These are phyloP conservation scores for Opeltia flavorubescens DNA, from an alignment of 495 filamentous ascomycete species.

Conservation along the genomic window DNA sequence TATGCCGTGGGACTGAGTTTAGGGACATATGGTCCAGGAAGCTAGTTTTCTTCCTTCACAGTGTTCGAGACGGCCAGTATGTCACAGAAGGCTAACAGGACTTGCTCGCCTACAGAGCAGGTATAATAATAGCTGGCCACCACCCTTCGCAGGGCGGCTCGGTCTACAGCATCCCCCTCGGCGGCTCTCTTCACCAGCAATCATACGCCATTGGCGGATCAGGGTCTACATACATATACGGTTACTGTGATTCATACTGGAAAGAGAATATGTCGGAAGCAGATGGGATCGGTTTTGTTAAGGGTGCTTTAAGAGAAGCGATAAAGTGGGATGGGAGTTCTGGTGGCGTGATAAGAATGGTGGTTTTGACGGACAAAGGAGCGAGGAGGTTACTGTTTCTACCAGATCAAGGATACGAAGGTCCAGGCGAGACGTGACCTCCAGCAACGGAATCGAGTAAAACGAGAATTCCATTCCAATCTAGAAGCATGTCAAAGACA, in stretches of 20 bases:
- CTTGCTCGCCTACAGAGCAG: constrained; percentile 44
- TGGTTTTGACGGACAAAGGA: constrained; percentile 81
- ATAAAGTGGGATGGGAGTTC: constrained; percentile 99
- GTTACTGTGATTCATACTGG: constrained; percentile 96
- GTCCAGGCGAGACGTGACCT: constrained; percentile 30
- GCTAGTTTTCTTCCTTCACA: neutral
- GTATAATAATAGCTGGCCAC: constrained; percentile 95
- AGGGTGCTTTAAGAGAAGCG: constrained; percentile 74
- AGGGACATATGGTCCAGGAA: neutral
- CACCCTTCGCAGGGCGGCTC: constrained; percentile 87
- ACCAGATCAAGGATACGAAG: constrained; percentile 71
- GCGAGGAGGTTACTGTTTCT: constrained; percentile 81
- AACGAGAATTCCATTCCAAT: neutral
- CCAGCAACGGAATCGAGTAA: neutral
- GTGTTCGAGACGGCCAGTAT: neutral
- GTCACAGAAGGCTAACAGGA: neutral
- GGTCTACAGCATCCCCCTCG: constrained; percentile 92
- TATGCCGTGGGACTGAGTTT: neutral
- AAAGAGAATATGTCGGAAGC: constrained; percentile 86
- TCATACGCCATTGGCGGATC: constrained; percentile 91
- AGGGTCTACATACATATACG: constrained; percentile 97
- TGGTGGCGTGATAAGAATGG: constrained; percentile 93
- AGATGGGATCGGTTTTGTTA: constrained; percentile 88
- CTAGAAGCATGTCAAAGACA: neutral
- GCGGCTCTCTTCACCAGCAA: constrained; percentile 95